Evolutionary conservation across 352 stramenopile species (phyloP).

Genomic region (Elongisporangium prolatum): DNA sequence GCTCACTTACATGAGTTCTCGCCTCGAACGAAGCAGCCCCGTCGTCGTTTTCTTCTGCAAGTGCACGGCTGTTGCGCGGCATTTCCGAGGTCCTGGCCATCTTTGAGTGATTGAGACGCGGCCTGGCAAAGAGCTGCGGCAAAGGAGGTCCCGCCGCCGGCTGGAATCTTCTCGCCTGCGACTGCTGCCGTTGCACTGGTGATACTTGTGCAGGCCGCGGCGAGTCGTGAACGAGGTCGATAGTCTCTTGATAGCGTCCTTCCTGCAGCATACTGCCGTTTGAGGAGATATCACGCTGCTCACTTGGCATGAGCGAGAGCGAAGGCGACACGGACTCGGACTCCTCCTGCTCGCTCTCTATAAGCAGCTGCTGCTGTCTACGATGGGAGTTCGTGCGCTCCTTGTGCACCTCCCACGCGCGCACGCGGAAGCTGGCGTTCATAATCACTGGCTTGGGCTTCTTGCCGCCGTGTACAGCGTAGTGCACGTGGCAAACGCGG

Average conservation of each 20-base stretch:
- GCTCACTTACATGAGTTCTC: conserved; percentile 15
- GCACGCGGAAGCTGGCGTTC: conserved; percentile 77
- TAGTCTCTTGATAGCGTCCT: not conserved
- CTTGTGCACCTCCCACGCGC: conserved; percentile 80
- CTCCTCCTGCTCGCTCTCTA: conserved; percentile 22
- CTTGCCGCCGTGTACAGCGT: conserved; percentile 75
- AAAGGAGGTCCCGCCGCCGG: conserved; percentile 12
- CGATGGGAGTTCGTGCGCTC: conserved; percentile 76
- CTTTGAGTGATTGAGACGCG: not conserved
- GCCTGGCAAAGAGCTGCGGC: not conserved
- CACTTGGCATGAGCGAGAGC: not conserved
- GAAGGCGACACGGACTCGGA: conserved; percentile 7
- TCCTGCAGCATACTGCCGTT: conserved; percentile 1
- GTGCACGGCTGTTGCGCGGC: not conserved
- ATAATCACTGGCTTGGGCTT: conserved; percentile 79
- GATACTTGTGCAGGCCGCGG: not conserved
- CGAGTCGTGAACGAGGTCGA: not conserved
- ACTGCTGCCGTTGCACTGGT: conserved; percentile 1
- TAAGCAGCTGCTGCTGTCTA: conserved; percentile 44
- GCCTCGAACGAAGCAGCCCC: conserved; percentile 16
- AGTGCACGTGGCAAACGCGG: conserved; percentile 81
- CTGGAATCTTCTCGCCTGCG: not conserved
- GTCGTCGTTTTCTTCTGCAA: not conserved
- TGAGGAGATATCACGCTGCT: not conserved
- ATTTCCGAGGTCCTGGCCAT: not conserved